Base-by-base conservation (phyloP, 2,329 filamentous ascomycete genomes). In the Monosporascus sp. region DNA sequence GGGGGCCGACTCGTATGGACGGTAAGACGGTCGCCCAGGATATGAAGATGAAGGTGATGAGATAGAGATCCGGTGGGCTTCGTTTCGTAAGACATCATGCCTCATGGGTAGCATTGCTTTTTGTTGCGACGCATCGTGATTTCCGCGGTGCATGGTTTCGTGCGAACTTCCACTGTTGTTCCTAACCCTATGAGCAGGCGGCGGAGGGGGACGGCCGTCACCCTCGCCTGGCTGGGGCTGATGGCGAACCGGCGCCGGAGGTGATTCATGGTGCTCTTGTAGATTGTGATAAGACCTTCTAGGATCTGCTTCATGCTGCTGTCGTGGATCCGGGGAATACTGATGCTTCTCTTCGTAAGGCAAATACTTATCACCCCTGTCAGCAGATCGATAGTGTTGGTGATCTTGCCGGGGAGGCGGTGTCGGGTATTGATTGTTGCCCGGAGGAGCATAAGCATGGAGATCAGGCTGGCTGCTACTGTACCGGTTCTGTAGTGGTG, bases 1-100 rank as follows among this genome's bases (percentile, higher is more conserved):
- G 1, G 76, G 73, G 2, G 78, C 70, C 4, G 77, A 75, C 37
- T 83, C 80, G 43, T 76, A 76, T 4, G 73, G 74, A 41, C 76
- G 76, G 60, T 83, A 83, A 0, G 73, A 73, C 31, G 80, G 79
- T 14, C 79, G 75, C 5, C 80, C 79, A 2, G 79, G 78, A 51
- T 84, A 83, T 34, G 69, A 62, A 3, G 66, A 68, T 1, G 76
- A 69, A 3, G 74, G 67, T 8, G 63, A 57, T 47, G 66, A 50
- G 17, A 71, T 64, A 0, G 80, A 80, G 43, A 79, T 71, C 43
- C 82, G 73, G 62, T 84, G 81, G 3, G 82, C 81, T 62, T 83
- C 81, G 51, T 70, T 81, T 54, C 77, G 75, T 56, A 84, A 64
- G 11, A 84, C 81, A 52, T 84, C 81, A 44, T 83, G 80, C 52